Evolutionary conservation across 371 early-diverging fungal genomes (phyloP).

Genomic region (Mortierella sp.): DNA sequence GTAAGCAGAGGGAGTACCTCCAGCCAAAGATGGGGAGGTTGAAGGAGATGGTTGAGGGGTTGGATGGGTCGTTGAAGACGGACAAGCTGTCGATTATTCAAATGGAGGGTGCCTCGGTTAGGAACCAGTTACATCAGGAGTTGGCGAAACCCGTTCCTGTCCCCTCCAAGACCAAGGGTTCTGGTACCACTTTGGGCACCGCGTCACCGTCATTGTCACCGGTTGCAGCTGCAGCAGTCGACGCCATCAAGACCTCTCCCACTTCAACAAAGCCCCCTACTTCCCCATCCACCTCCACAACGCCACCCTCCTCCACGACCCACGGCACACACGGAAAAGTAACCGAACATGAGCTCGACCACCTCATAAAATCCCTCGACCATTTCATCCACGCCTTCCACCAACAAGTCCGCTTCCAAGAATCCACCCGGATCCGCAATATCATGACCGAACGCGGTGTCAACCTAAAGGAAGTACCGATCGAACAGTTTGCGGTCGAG

Average conservation of each 20-base stretch:
- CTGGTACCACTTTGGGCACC: background rate
- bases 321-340: background rate
- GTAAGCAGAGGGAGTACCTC: slow-evolving; percentile 16
- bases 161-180: background rate
- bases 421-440: slow-evolving; percentile 26
- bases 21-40: slow-evolving; percentile 31
- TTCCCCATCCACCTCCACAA: background rate
- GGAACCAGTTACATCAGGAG: slow-evolving; percentile 28
- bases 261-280: background rate
- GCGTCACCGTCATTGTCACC: background rate
- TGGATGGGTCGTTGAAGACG: slow-evolving; percentile 18
- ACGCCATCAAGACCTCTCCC: background rate
- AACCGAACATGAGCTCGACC: slow-evolving; percentile 22
- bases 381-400: slow-evolving; percentile 35
- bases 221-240: background rate
- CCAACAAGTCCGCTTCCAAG: slow-evolving; percentile 47
- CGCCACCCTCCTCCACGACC: background rate
- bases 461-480: slow-evolving; percentile 36
- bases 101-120: slow-evolving; percentile 26
- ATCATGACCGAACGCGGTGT: slow-evolving; percentile 44
- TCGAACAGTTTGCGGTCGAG: slow-evolving; percentile 53
- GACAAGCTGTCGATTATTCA: slow-evolving; percentile 30
- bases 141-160: slow-evolving; percentile 24
- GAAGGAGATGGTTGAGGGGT: slow-evolving; percentile 19
- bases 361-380: slow-evolving; percentile 25